Percentiles rank a stretch among this genome's conserved stretches.
These are phyloP conservation scores for Fagus crenata DNA, from an alignment of 306 rosid genomes.

Conservation along the genomic window DNA sequence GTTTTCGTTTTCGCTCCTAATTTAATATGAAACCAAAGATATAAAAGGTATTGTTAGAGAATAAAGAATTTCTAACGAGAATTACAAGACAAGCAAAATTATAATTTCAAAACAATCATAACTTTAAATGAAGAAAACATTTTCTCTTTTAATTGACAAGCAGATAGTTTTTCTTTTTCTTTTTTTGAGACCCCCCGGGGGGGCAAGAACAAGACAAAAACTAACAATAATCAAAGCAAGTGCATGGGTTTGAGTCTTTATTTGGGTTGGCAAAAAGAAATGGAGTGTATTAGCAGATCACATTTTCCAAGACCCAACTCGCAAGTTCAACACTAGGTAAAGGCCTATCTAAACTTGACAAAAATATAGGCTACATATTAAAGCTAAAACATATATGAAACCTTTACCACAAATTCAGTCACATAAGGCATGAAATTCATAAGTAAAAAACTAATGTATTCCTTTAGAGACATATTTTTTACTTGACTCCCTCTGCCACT, in stretches of 20 bases:
- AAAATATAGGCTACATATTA: background rate
- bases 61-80: constrained; percentile 2
- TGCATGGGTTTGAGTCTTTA: background rate
- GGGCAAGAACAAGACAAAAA: too few relatives aligned
- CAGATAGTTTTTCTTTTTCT: background rate
- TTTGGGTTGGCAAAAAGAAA: background rate
- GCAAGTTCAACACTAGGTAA: background rate
- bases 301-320: background rate
- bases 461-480: background rate
- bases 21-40: constrained; percentile 13
- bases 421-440: background rate
- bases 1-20: constrained; percentile 54
- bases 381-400: background rate
- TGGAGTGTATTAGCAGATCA: background rate
- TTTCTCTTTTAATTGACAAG: background rate
- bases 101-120: background rate
- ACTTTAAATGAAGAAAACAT: background rate
- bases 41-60: constrained; percentile 6
- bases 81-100: constrained; percentile 7
- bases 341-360: background rate
- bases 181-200: too few relatives aligned
- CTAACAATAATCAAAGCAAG: background rate
- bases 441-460: background rate
- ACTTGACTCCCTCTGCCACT: background rate
- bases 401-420: background rate